phyloP scores from a whole-genome alignment of 169 alveolate genomes.

The Ichthyophthirius multifiliis region DNA sequence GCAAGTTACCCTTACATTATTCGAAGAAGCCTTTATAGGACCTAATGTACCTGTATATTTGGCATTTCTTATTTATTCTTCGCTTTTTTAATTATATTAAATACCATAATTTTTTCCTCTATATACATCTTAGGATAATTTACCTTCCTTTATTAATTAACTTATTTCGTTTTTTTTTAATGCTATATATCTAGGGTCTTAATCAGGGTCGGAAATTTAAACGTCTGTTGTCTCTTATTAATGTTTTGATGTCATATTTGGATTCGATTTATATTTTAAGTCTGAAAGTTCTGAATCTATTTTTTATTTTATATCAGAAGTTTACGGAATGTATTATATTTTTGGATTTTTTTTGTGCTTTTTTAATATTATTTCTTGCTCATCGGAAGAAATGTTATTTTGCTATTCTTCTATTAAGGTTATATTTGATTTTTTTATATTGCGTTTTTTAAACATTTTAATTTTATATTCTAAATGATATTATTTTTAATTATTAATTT shows the following conservation, averaged over 20 bases:
- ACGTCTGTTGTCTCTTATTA: not conserved
- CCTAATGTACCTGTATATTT: constrained; percentile 73
- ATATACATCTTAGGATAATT: not conserved
- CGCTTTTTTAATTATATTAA: not conserved
- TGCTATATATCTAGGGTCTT: not conserved
- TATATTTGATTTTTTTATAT: no score
- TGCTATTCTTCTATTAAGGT: no score
- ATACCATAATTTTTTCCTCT: not conserved
- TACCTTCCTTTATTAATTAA: not conserved
- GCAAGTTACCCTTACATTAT: constrained; percentile 89
- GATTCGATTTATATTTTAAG: not conserved
- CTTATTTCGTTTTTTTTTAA: not conserved
- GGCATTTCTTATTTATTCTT: not conserved
- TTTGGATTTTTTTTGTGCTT: no score
- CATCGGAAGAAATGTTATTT: no score
- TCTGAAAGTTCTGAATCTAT: not conserved
- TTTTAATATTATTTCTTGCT: no score
- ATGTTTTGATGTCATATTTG: not conserved
- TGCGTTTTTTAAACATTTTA: no score
- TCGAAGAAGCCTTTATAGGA: constrained; percentile 86
- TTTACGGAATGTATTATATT: no score
- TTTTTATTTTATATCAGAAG: no score
- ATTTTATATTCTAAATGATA: no score
- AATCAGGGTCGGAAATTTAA: not conserved
- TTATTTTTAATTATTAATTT: no score